Base-by-base conservation (phyloP, 305 asterid species). In the Fraxinus albicans region DNA sequence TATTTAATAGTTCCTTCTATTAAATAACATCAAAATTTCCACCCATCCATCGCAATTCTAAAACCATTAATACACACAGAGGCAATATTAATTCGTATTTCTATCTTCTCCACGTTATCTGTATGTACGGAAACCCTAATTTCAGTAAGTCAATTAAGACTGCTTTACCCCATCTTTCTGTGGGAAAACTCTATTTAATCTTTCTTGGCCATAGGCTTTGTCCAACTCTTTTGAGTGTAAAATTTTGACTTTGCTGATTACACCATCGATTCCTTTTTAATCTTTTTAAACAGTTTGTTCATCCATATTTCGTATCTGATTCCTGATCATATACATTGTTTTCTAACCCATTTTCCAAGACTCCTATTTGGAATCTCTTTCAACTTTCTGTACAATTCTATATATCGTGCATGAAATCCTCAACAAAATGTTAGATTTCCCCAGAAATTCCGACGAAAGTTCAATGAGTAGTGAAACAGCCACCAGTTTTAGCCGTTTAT, bases 381-480 rank as follows among this genome's bases (percentile, higher is more conserved):
- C 40, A 29, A 31, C 36, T 69, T 31, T 69, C 31, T 23, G 33
- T 63, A 21, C 33, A 63, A 63, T 63, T 63, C 72, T 63, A 63
- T 63, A 63, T 63, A 63, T 63, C 31, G 15, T 69, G 31, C 76
- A 40, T 50, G 86, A 73, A 76, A 78, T 77, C 79, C 63, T 5
- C 29, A 73, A 21, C 27, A 83, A 78, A 63, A 91, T 88, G 92
- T 38, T 86, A 36, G 91, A 87, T 0, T 85, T 83, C 13, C 79
- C 69, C 34, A 73, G 86, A 65, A 83, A 85, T 76, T 85, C 87
- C 6, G 90, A 81, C 76, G 90, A 88, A 50, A 89, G 90, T 53
- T 92, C 94, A 10, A 91, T 90, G 97, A 91, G 93, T 88, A 90
- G 92, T 78, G 90, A 87, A 79, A 86, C 90, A 1, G 85, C 88